phyloP scores from a whole-genome alignment of 306 rosid genomes.

The Lithocarpus polystachyus region DNA sequence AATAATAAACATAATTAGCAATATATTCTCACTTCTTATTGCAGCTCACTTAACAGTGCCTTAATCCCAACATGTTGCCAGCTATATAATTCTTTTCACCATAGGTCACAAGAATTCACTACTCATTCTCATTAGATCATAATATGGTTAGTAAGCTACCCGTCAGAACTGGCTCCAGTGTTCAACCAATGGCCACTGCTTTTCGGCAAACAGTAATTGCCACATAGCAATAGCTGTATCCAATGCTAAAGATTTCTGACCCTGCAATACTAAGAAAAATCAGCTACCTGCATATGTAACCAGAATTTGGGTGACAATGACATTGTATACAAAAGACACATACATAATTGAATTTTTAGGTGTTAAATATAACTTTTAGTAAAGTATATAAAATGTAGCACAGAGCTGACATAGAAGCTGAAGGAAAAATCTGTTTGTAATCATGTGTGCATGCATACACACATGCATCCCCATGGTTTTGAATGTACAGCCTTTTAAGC shows the following conservation, averaged over 20 bases:
- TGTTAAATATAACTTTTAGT: too few species aligned
- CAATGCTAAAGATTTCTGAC: constrained; percentile 96
- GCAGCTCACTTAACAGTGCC: background rate
- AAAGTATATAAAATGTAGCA: too few species aligned
- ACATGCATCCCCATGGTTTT: too few species aligned
- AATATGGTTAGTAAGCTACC: constrained; percentile 37
- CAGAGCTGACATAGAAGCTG: too few species aligned
- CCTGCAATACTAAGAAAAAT: constrained; percentile 47
- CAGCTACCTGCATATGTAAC: background rate
- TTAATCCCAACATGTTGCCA: background rate
- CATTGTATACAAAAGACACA: too few species aligned
- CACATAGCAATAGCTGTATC: constrained; percentile 99
- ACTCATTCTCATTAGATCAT: background rate
- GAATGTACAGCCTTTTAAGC: too few species aligned
- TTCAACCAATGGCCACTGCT: constrained; percentile 94
- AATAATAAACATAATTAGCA: background rate
- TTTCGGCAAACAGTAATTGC: constrained; percentile 95
- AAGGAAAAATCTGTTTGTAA: too few species aligned
- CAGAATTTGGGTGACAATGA: background rate
- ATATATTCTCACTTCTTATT: background rate
- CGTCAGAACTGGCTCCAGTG: constrained; percentile 98
- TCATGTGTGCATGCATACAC: too few species aligned
- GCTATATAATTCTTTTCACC: background rate
- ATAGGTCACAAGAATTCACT: too few species aligned
- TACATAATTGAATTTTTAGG: too few species aligned